phyloP scores from a whole-genome alignment of 345 rosid species.

The Arabis hirsuta region DNA sequence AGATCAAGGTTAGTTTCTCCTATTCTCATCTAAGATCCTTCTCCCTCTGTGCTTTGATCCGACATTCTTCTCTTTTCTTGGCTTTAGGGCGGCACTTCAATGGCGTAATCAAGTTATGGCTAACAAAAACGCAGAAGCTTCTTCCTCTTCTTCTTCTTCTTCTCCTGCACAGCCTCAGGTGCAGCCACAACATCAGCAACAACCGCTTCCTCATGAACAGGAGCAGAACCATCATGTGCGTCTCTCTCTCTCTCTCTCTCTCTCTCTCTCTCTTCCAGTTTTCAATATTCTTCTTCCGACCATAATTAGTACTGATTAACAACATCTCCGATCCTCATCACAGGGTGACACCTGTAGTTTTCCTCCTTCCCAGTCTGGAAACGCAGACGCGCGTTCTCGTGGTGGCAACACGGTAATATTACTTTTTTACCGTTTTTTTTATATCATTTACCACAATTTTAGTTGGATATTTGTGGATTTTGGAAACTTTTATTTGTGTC shows the following conservation, averaged over 20 bases:
- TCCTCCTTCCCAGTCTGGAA: slow-evolving; percentile 42
- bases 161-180: slow-evolving; percentile 46
- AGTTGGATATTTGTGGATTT: no score
- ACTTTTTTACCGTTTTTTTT: no score
- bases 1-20: slow-evolving; percentile 18
- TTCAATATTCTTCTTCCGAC: slow-evolving; percentile 4
- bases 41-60: not conserved
- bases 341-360: slow-evolving; percentile 54
- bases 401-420: slow-evolving; percentile 54
- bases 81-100: slow-evolving; percentile 19
- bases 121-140: slow-evolving; percentile 53
- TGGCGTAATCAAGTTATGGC: slow-evolving; percentile 53
- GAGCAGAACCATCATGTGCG: slow-evolving; percentile 24
- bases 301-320: not conserved
- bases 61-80: not conserved
- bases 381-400: slow-evolving; percentile 50
- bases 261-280: not conserved
- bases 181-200: slow-evolving; percentile 25
- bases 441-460: no score
- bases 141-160: slow-evolving; percentile 49
- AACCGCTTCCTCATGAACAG: slow-evolving; percentile 9
- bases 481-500: no score
- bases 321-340: not conserved
- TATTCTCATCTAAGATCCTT: slow-evolving; percentile 12
- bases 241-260: not conserved